Evolutionary conservation across 2,329 filamentous ascomycete species (phyloP).

Genomic region (Lecanosticta acicola): DNA sequence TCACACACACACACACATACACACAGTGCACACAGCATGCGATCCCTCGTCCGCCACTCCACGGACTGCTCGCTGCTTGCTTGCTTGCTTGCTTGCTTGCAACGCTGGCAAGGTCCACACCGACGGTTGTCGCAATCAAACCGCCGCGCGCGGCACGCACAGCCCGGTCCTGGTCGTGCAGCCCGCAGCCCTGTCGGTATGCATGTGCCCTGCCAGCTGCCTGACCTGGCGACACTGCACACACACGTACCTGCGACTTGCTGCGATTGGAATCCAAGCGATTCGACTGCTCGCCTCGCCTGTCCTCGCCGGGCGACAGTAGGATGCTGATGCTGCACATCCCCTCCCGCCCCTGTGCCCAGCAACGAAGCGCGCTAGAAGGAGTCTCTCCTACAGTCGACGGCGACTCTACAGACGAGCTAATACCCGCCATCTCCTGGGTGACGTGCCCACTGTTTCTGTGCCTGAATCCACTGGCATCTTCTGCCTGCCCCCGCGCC

Average conservation of each 20-base stretch:
- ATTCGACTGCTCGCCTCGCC: neutral
- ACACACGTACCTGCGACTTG: neutral
- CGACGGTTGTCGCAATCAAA: constrained; percentile 22
- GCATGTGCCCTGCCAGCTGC: neutral
- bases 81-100: too few species aligned
- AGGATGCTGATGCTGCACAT: neutral
- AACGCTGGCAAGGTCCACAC: constrained; percentile 14
- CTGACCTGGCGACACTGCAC: neutral
- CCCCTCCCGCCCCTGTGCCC: neutral
- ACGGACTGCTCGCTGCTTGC: too few species aligned
- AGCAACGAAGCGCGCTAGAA: constrained; percentile 9
- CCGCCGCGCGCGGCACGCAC: neutral
- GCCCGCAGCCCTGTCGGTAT: neutral
- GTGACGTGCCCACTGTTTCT: neutral
- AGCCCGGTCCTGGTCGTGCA: neutral
- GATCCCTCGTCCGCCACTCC: too few species aligned
- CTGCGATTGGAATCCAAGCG: neutral
- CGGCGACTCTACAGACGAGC: constrained; percentile 4
- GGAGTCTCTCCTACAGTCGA: constrained; percentile 3
- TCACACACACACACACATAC: neutral
- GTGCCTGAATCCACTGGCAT: neutral
- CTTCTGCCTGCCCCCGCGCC: neutral
- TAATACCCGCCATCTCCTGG: constrained; percentile 8
- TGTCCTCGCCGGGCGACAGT: neutral
- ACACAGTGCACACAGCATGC: too few species aligned